Evolutionary conservation across 2,329 filamentous ascomycete species (phyloP), one percentile per base, ranked within the genome.

Genomic region (Colletotrichum endophyticum): DNA sequence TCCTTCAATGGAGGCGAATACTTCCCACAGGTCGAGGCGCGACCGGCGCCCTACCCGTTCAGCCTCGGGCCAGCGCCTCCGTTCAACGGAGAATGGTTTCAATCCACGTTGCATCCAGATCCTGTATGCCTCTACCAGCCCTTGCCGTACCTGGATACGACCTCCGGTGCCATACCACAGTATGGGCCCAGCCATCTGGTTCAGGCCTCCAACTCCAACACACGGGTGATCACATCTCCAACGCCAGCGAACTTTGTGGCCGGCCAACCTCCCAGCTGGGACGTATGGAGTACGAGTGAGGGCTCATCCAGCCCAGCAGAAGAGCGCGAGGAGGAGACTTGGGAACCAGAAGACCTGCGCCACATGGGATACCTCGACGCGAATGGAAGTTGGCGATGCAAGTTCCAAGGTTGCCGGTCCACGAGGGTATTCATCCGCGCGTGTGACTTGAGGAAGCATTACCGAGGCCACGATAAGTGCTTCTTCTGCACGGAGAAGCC

Each of bases 351-450:
- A 27, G 72, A 73, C 22, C 66, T 73, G 2, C 72, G 66, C 2
- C 72, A 57, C 5, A 73, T 73, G 66, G 72, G 72, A 11, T 72
- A 75, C n/a, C 73, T 75, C 28, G 73, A 75, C 34, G 13, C 53
- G 53, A 53, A 19, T 19, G 73, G 73, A 28, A 75, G 62, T 27
- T 72, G 70, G 69, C 73, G 73, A 16, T 75, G 72, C 30, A 34
- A 27, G 15, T 70, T 63, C 32, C 28, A 56, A 4, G 72, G 72
- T 1, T 73, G 72, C 16, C 39, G 72, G 5, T 73, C 72, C 1
- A 49, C 57, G 1, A 11, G 72, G 16, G 72, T 73, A 4, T 73
- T 73, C 28, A 59, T 57, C 30, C 72, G 72, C 13, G 72, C 72
- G 6, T 73, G 72, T 44, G 72, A 73, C 32, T 30, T 73, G 39